phyloP scores from a whole-genome alignment of 2,329 filamentous ascomycete genomes.

The Trichophaea hybrida region DNA sequence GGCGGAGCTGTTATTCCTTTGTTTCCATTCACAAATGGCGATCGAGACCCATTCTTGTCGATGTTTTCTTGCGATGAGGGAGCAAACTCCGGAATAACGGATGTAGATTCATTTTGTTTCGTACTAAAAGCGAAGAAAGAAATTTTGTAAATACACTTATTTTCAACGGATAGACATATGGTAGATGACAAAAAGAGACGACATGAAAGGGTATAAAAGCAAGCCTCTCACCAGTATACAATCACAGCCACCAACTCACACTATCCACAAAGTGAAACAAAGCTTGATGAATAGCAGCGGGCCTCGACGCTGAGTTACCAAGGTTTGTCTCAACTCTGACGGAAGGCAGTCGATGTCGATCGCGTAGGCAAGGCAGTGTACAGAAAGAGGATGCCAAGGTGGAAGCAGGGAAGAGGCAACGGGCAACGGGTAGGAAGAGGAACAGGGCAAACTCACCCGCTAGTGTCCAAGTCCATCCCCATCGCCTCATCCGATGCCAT shows the following conservation, averaged over 20 bases:
- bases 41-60: constrained; percentile 23
- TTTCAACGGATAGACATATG: constrained; percentile 11
- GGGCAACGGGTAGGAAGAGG: constrained; percentile 23
- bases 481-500: constrained; percentile 38
- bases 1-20: constrained; percentile 27
- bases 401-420: constrained; percentile 23
- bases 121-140: constrained; percentile 21
- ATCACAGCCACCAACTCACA: constrained; percentile 5
- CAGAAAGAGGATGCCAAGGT: constrained; percentile 3
- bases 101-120: constrained; percentile 25
- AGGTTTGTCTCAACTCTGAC: not conserved
- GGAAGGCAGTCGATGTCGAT: not conserved
- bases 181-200: constrained; percentile 10
- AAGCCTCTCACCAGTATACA: constrained; percentile 4
- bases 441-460: constrained; percentile 43
- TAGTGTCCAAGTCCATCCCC: constrained; percentile 40
- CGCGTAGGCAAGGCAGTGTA: not conserved
- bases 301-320: not conserved
- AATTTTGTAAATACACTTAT: constrained; percentile 20
- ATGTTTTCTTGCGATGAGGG: constrained; percentile 24
- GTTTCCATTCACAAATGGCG: constrained; percentile 23
- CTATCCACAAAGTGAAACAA: constrained; percentile 17
- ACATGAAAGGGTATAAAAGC: constrained; percentile 20
- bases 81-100: constrained; percentile 27
- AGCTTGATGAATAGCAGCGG: constrained; percentile 7